Evolutionary conservation across 345 rosid genomes (phyloP).

Genomic region (Zanthoxylum bungeanum): DNA sequence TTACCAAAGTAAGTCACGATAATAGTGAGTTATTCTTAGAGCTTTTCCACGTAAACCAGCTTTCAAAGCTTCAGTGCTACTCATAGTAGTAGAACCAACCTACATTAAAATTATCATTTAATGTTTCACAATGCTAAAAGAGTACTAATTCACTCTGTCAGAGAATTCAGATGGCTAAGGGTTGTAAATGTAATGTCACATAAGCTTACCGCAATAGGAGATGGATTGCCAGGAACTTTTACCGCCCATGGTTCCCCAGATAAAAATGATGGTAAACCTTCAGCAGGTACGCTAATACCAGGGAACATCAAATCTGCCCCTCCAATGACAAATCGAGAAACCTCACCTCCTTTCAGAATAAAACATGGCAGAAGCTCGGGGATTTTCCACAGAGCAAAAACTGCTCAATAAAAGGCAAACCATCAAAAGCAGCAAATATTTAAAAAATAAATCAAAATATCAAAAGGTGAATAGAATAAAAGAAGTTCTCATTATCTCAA

Average conservation of each 20-base stretch:
- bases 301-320: slow-evolving; percentile 99
- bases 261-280: slow-evolving; percentile 67
- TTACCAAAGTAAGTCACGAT: slow-evolving; percentile 79
- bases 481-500: not conserved
- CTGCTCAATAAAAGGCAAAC: slow-evolving; percentile 37
- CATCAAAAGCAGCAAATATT: not conserved
- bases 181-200: not conserved
- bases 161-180: not conserved
- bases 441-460: not conserved
- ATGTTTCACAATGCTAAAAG: slow-evolving; percentile 11
- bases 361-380: slow-evolving; percentile 83
- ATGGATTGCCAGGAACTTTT: slow-evolving; percentile 88
- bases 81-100: slow-evolving; percentile 93
- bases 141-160: not conserved
- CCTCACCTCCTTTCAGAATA: slow-evolving; percentile 84
- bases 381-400: slow-evolving; percentile 88
- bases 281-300: slow-evolving; percentile 63
- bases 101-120: slow-evolving; percentile 24
- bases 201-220: slow-evolving; percentile 80
- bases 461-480: not conserved
- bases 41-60: slow-evolving; percentile 97
- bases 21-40: slow-evolving; percentile 74
- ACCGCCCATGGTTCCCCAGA: slow-evolving; percentile 91
- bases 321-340: slow-evolving; percentile 79
- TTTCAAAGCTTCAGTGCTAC: slow-evolving; percentile 67